Conservation (phyloP, 2,329 filamentous ascomycete species). For the Cercospora sp. region DNA sequence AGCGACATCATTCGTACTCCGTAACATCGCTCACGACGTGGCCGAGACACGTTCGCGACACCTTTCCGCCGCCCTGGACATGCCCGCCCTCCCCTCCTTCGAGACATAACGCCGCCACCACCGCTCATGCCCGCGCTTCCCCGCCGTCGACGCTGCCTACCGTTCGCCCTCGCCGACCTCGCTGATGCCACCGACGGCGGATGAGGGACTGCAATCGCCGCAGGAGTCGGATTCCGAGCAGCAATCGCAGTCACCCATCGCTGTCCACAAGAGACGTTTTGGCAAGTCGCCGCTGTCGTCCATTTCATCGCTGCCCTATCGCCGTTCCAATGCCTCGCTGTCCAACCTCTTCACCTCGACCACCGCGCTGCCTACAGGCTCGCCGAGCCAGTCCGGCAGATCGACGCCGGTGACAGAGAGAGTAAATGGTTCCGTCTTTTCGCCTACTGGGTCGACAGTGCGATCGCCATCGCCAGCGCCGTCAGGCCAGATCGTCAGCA, state of each 20-base stretch:
- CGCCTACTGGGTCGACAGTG: constrained; percentile 43
- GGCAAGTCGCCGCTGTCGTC: constrained; percentile 59
- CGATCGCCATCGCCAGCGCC: constrained; percentile 42
- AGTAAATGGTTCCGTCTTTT: constrained; percentile 46
- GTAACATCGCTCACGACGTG: not conserved
- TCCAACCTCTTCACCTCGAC: constrained; percentile 56
- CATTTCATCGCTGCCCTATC: constrained; percentile 56
- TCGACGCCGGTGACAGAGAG: constrained; percentile 43
- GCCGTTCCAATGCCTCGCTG: constrained; percentile 54
- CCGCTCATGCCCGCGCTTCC: not conserved
- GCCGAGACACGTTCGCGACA: not conserved
- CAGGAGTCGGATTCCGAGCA: constrained; percentile 66
- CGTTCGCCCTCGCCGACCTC: constrained; percentile 18
- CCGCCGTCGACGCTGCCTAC: not conserved
- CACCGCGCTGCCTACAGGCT: constrained; percentile 42
- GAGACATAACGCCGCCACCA: not conserved
- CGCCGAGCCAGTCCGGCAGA: constrained; percentile 44
- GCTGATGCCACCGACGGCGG: constrained; percentile 65
- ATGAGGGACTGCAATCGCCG: constrained; percentile 66
- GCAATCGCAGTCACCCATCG: constrained; percentile 59
- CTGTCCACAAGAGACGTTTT: constrained; percentile 59
- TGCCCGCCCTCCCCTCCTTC: not conserved
- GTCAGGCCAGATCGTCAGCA: constrained; percentile 44
- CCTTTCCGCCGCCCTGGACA: not conserved
- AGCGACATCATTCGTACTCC: not conserved